Conservation (phyloP, 1,284 basidiomycete species). For the Singerocomus rubriflavus region DNA sequence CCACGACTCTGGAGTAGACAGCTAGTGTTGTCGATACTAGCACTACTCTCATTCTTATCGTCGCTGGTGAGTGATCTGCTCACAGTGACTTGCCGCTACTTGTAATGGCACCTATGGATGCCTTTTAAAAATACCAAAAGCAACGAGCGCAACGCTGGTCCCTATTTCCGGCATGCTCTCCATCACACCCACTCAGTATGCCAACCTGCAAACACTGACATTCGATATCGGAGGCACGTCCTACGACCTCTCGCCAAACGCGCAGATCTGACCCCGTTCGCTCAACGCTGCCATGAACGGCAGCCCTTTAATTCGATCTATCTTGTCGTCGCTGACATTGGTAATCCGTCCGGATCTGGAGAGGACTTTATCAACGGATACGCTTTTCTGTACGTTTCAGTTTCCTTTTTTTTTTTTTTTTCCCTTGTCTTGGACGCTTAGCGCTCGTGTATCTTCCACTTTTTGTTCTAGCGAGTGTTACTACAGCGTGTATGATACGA, state of each 20-base stretch:
- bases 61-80: slow-evolving; percentile 30
- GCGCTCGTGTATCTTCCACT: too few relatives aligned
- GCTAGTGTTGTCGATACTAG: slow-evolving; percentile 38
- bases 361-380: slow-evolving; percentile 28
- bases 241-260: slow-evolving; percentile 44
- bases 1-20: slow-evolving; percentile 36
- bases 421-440: too few relatives aligned
- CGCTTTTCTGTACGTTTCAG: slow-evolving; percentile 15
- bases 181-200: slow-evolving; percentile 35
- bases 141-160: slow-evolving; percentile 53
- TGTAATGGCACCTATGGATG: slow-evolving; percentile 33
- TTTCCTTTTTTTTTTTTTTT: too few relatives aligned
- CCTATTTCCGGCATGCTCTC: slow-evolving; percentile 41
- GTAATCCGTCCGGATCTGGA: slow-evolving; percentile 40
- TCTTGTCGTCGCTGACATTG: slow-evolving; percentile 42
- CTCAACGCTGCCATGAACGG: slow-evolving; percentile 40
- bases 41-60: slow-evolving; percentile 46
- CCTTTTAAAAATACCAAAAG: slow-evolving; percentile 47
- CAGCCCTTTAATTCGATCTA: slow-evolving; percentile 41
- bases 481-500: too few relatives aligned
- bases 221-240: slow-evolving; percentile 35
- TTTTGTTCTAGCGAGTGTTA: too few relatives aligned
- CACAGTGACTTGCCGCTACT: neutral
- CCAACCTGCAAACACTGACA: neutral
- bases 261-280: slow-evolving; percentile 52